Evolutionary conservation across 768 basidiomycete genomes (phyloP).

Genomic region (Thelephora aurantiotincta): DNA sequence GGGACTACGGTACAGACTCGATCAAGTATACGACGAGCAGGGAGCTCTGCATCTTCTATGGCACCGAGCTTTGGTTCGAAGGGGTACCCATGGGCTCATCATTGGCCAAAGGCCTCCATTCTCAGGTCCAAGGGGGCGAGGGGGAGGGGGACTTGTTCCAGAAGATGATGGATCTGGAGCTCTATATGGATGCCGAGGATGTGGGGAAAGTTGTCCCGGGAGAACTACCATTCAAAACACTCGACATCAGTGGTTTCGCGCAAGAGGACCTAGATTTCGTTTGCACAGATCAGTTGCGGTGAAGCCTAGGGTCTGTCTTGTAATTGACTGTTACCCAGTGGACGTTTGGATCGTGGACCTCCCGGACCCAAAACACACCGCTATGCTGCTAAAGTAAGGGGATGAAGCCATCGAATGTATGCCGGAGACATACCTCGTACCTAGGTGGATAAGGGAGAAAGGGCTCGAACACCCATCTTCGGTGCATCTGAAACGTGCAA

Average conservation of each 20-base stretch:
- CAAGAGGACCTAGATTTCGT: constrained; percentile 45
- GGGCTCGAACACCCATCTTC: constrained; percentile 48
- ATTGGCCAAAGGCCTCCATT: background rate
- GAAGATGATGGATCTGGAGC: constrained; percentile 8
- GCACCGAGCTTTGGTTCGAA: constrained; percentile 52
- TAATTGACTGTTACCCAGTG: constrained; percentile 23
- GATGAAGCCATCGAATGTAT: background rate
- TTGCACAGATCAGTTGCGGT: constrained; percentile 30
- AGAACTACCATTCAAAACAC: constrained; percentile 51
- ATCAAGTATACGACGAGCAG: constrained; percentile 50
- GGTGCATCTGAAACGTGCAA: constrained; percentile 66
- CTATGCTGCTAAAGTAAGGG: constrained; percentile 46
- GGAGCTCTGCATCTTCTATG: constrained; percentile 73
- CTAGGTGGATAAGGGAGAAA: constrained; percentile 56
- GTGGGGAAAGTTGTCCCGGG: constrained; percentile 37
- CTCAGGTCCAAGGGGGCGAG: constrained; percentile 19
- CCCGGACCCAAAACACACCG: constrained; percentile 42
- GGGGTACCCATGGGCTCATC: constrained; percentile 9
- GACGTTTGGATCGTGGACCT: constrained; percentile 71
- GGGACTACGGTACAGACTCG: constrained; percentile 38
- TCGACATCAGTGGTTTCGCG: constrained; percentile 37
- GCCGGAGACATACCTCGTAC: background rate
- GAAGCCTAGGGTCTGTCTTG: background rate
- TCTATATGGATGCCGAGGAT: constrained; percentile 14
- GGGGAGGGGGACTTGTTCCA: constrained; percentile 30